Base-by-base conservation (phyloP, 441 rosid species). In the Capsella rubella region DNA sequence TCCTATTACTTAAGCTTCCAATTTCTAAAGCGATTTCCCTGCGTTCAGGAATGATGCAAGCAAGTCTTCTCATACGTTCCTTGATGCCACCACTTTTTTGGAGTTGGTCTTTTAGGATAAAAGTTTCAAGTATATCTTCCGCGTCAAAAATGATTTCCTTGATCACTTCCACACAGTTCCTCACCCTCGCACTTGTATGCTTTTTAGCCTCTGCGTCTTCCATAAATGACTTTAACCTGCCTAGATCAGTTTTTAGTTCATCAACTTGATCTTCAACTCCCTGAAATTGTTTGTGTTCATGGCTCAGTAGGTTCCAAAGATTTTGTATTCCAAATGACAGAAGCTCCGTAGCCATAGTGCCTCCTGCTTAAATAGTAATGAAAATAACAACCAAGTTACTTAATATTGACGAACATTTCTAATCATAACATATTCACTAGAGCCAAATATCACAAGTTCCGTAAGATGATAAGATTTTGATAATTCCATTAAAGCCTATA, bases 201-300 rank as follows among this genome's bases (percentile, higher is more conserved):
- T 66, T 61, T 18, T 58, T 79, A 2, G 71, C 37, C 1, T 77
- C 76, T 12, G 82, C 82, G 64, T 80, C 83, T 62, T 71, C 64
- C 6, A 74, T 9, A 32, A 78, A 74, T 3, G 76, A 63, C 5
- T 10, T 70, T 67, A 82, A 58, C 18, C 58, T 25, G 8, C 39
- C 31, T 16, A 74, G 40, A 59, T 81, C 72, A 21, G 35, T 21
- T 43, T 64, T 45, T 29, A 83, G 54, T 21, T 46, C 67, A 65
- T 39, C 25, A 0, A 81, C 53, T 43, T 76, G 75, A 10, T 29
- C 75, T 13, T 74, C 45, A 1, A 66, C 71, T 15, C 82, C 80
- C 0, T 45, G 47, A 45, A 75, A 55, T 16, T 3, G 51, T 6
- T 57, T 8, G 8, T 18, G 40, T 65, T 82, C 76, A 52, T 31